A percentile compares a stretch with the other conserved stretches of the same genome.
Conservation (phyloP, 495 filamentous ascomycete genomes). For the Penicillium subrubescens region DNA sequence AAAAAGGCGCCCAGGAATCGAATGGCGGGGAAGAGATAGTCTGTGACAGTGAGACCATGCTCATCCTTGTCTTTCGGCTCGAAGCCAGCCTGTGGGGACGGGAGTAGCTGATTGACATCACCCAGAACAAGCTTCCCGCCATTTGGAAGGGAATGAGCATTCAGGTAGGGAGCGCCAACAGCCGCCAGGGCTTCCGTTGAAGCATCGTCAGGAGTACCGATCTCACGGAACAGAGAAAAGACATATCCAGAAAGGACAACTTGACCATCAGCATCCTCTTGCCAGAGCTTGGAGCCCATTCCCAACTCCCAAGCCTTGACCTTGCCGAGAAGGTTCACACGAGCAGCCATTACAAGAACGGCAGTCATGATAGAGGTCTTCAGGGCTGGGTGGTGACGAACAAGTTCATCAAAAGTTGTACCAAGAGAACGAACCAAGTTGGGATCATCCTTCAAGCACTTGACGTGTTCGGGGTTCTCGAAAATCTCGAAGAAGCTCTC, state of each 20-base stretch:
- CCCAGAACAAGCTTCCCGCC: constrained; percentile 41
- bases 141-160: constrained; percentile 38
- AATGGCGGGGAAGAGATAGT: constrained; percentile 73
- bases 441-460: constrained; percentile 71
- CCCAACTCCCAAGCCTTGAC: constrained; percentile 65
- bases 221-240: constrained; percentile 37
- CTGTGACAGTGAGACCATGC: constrained; percentile 53
- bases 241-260: constrained; percentile 32
- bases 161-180: constrained; percentile 38
- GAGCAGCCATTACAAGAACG: constrained; percentile 79
- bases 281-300: constrained; percentile 79
- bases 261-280: constrained; percentile 49
- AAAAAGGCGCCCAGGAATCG: constrained; percentile 80
- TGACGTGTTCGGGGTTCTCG: constrained; percentile 86
- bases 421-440: constrained; percentile 62
- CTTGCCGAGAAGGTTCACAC: constrained; percentile 70
- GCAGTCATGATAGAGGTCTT: constrained; percentile 77
- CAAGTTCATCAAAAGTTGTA: constrained; percentile 87
- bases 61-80: constrained; percentile 52
- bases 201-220: constrained; percentile 35
- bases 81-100: constrained; percentile 29
- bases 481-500: constrained; percentile 92
- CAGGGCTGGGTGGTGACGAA: constrained; percentile 86
- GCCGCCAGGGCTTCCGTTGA: constrained; percentile 29
- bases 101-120: constrained; percentile 33